A percentile compares a stretch with the other conserved stretches of the same genome.
phyloP scores from a whole-genome alignment of 2,329 filamentous ascomycete genomes.

The Alternaria rosae region DNA sequence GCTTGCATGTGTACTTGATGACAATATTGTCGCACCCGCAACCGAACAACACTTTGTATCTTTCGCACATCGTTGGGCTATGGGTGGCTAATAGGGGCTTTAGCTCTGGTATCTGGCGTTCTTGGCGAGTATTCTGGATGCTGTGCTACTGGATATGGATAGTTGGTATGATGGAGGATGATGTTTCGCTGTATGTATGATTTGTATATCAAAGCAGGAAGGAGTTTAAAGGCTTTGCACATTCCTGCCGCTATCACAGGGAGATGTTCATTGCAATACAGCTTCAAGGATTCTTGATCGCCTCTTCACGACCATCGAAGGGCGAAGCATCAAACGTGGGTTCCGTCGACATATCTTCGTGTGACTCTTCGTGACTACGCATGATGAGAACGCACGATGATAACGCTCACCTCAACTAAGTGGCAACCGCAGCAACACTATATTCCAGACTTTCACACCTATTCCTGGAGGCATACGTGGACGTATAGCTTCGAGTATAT shows the following conservation, averaged over 20 bases:
- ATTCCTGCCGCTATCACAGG: not conserved
- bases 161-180: not conserved
- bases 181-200: not conserved
- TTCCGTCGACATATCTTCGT: not conserved
- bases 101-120: not conserved
- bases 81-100: no score
- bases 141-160: not conserved
- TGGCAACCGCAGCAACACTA: not conserved
- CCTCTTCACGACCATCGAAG: not conserved
- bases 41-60: no score
- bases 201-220: not conserved
- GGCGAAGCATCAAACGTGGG: not conserved
- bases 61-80: no score
- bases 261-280: not conserved
- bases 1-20: no score
- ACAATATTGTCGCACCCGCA: no score
- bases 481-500: rapidly evolving
- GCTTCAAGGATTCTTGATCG: not conserved
- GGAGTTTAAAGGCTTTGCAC: not conserved
- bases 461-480: not conserved
- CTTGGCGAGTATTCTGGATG: not conserved
- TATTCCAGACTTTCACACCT: not conserved
- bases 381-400: not conserved
- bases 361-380: not conserved
- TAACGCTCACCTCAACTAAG: not conserved